A percentile compares a stretch with the other conserved stretches of the same genome.
phyloP scores from a whole-genome alignment of 2,329 filamentous ascomycete genomes.

The Pezicula neosporulosa region DNA sequence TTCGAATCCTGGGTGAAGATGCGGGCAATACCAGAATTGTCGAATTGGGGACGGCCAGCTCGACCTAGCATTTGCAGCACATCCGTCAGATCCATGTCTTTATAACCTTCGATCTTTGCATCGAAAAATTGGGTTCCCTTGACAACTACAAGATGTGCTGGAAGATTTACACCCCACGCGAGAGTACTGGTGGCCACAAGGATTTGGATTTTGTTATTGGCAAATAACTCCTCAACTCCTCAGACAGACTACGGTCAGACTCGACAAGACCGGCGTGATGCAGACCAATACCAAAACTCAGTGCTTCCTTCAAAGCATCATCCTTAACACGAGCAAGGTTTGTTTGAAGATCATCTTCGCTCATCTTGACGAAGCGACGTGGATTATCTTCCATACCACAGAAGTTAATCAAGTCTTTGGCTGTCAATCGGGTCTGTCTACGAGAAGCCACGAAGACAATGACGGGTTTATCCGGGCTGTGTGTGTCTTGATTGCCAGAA shows the following conservation, averaged over 20 bases:
- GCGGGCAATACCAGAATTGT: slow-evolving; percentile 89
- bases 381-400: slow-evolving; percentile 99
- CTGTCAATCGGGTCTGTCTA: slow-evolving; percentile 89
- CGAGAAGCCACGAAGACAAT: slow-evolving; percentile 98
- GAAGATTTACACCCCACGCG: slow-evolving; percentile 97
- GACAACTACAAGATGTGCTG: slow-evolving; percentile 93
- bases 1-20: slow-evolving; percentile 98
- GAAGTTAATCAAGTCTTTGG: slow-evolving; percentile 93
- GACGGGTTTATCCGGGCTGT: slow-evolving; percentile 93
- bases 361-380: slow-evolving; percentile 87
- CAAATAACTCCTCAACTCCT: slow-evolving; percentile 93
- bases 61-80: slow-evolving; percentile 97
- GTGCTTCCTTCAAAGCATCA: slow-evolving; percentile 85
- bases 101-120: slow-evolving; percentile 95
- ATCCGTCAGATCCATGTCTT: slow-evolving; percentile 98
- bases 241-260: slow-evolving; percentile 83
- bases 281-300: slow-evolving; percentile 94
- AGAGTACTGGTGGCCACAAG: slow-evolving; percentile 93
- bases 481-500: slow-evolving; percentile 96
- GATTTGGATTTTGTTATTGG: slow-evolving; percentile 97
- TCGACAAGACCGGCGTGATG: slow-evolving; percentile 97
- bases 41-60: slow-evolving; percentile 93
- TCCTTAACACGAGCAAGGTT: slow-evolving; percentile 92
- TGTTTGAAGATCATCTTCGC: slow-evolving; percentile 85
- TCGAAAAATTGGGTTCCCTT: slow-evolving; percentile 99